Evolutionary conservation across 495 filamentous ascomycete species (phyloP).

Genomic region (Annulohypoxylon maeteangense): DNA sequence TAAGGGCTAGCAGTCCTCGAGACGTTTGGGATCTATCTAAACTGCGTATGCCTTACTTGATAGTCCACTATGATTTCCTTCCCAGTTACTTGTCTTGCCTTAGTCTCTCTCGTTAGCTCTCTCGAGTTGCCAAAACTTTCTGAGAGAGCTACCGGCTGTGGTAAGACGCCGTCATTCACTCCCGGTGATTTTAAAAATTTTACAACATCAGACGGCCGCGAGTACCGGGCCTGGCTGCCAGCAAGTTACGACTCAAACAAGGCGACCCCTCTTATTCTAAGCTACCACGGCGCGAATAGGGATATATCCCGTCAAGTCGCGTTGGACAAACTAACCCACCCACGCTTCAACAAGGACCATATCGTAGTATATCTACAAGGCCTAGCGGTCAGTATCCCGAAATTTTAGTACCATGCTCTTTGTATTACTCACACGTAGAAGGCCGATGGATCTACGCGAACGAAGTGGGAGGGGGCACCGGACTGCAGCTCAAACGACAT

Average conservation of each 20-base stretch:
- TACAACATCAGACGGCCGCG: conserved; percentile 43
- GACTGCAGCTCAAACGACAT: conserved; percentile 43
- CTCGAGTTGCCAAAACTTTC: neutral
- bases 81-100: conserved; percentile 15
- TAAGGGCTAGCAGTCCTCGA: neutral
- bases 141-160: conserved; percentile 18
- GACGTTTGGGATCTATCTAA: too few species aligned
- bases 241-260: conserved; percentile 48
- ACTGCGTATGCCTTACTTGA: neutral
- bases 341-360: conserved; percentile 56
- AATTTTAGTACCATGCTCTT: conserved; percentile 30
- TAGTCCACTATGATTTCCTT: conserved; percentile 19
- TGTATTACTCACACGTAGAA: conserved; percentile 51
- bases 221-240: conserved; percentile 55
- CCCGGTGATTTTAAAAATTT: conserved; percentile 32
- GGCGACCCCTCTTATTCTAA: conserved; percentile 57
- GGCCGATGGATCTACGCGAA: conserved; percentile 44
- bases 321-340: conserved; percentile 57
- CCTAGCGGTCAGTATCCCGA: conserved; percentile 47
- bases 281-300: conserved; percentile 56
- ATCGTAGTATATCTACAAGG: conserved; percentile 64
- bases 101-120: conserved; percentile 18
- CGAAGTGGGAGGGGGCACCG: conserved; percentile 49
- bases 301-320: conserved; percentile 50
- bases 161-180: conserved; percentile 12